Base-by-base conservation (phyloP, 805 yeast genomes). In the Kluyveromyces wickerhamii region DNA sequence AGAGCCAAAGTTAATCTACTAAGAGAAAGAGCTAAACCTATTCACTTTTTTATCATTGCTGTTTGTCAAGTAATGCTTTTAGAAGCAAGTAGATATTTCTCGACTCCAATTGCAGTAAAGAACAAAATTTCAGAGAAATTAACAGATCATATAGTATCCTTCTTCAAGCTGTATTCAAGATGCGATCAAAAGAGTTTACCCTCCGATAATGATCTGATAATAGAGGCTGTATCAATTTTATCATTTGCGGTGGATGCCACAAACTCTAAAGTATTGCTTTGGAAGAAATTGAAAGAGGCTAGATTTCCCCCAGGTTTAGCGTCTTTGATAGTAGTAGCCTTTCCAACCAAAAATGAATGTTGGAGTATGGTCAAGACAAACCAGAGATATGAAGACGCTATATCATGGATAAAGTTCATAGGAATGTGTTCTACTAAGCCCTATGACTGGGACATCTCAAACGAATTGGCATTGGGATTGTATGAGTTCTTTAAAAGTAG, bases 391-490 rank as follows among this genome's bases (percentile, higher is more conserved):
- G 16, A 16, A 1, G 35, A 34, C 8, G 18, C 49, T n/a, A 3
- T 18, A 1, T 36, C 36, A 1, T 39, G 51, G 12, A 39, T 54
- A 9, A 35, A 34, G 6, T 47, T 51, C 21, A 21, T 27, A 9
- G 51, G 50, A 20, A 10, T 21, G 17, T 30, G 36, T 21, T 22
- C 18, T 9, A 14, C 12, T 8, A 26, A 19, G 11, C 42, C 44
- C 5, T 39, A 44, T 15, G 60, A 60, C 8, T 61, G 65, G 67
- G 49, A 40, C 14, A 40, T 68, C 12, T 54, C 52, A 29, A 52
- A 66, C 31, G 67, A 67, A 14, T 78, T 84, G 35, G 60, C 84
- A 18, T 71, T 77, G 38, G 30, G 26, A 8, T 29, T 54, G 14
- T 45, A 54, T 31, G 36, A 38, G 7, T 35, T 49, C 5, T 51